These are phyloP conservation scores for Echria macrotheca DNA, from an alignment of 495 filamentous ascomycete species.

Conservation along the genomic window DNA sequence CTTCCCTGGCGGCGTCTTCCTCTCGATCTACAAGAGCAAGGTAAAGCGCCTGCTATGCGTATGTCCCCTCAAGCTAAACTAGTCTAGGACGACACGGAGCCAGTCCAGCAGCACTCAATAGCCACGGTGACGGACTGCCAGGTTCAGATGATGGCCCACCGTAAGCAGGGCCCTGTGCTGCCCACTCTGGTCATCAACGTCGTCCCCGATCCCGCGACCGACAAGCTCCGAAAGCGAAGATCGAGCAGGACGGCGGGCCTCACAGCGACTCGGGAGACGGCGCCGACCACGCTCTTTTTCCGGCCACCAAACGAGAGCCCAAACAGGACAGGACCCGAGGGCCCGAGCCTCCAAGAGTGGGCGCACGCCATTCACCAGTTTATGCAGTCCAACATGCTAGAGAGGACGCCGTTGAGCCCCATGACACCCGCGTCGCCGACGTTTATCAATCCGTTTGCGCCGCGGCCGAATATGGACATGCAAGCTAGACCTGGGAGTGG, in stretches of 20 bases:
- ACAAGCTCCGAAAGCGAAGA: conserved; percentile 50
- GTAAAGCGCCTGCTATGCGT: too few relatives aligned
- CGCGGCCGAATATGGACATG: conserved; percentile 28
- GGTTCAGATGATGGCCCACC: conserved; percentile 47
- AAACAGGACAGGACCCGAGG: conserved; percentile 36
- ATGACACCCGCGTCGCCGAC: conserved; percentile 39
- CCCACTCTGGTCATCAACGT: conserved; percentile 48
- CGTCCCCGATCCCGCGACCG: conserved; percentile 43
- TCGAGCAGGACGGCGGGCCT: conserved; percentile 52
- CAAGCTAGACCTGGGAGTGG: conserved; percentile 18
- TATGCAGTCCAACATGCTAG: conserved; percentile 32
- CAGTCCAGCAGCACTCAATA: conserved; percentile 44
- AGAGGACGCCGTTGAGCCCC: conserved; percentile 33
- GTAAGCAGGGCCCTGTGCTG: conserved; percentile 46
- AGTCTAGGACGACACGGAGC: conserved; percentile 45
- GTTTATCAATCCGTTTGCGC: conserved; percentile 42
- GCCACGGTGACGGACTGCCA: conserved; percentile 47
- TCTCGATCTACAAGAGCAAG: conserved; percentile 52
- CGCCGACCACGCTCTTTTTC: conserved; percentile 39
- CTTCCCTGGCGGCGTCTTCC: conserved; percentile 34
- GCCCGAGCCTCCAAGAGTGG: conserved; percentile 39
- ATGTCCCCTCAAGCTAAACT: too few relatives aligned
- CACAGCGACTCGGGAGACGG: conserved; percentile 36
- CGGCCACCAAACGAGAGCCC: too few relatives aligned
- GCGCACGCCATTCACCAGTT: conserved; percentile 39